Conservation (phyloP, 495 filamentous ascomycete genomes). For the Daldinia loculata region DNA sequence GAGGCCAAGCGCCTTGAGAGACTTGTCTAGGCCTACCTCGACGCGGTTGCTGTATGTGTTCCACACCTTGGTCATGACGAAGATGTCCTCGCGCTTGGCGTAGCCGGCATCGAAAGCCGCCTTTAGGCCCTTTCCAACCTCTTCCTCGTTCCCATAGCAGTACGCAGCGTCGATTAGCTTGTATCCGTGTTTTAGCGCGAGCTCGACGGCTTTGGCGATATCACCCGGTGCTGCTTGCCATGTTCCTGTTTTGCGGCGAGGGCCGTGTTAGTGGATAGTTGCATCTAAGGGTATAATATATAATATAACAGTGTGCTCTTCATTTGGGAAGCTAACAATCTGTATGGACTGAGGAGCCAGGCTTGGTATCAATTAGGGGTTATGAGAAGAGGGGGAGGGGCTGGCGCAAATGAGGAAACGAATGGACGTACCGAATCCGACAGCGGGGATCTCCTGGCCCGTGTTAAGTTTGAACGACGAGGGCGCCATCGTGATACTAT, state of each 20-base stretch:
- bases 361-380: background rate
- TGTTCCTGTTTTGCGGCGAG: constrained; percentile 60
- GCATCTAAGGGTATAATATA: background rate
- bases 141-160: constrained; percentile 68
- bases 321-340: background rate
- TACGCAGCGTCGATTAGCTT: constrained; percentile 67
- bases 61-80: constrained; percentile 87
- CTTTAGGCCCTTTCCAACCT: constrained; percentile 63
- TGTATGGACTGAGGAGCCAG: background rate
- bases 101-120: constrained; percentile 72
- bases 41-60: constrained; percentile 76
- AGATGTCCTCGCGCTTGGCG: constrained; percentile 79
- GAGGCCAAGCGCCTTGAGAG: constrained; percentile 73
- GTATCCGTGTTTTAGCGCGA: constrained; percentile 70
- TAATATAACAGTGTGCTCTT: background rate
- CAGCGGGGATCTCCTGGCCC: constrained; percentile 75
- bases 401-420: background rate
- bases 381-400: constrained; percentile 3
- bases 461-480: constrained; percentile 77
- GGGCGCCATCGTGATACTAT: constrained; percentile 54
- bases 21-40: constrained; percentile 73
- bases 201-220: constrained; percentile 61
- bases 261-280: constrained; percentile 5
- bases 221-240: constrained; percentile 77
- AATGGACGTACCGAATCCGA: constrained; percentile 70